Evolutionary conservation across 2,329 filamentous ascomycete species (phyloP).

Genomic region (Fusarium musae): DNA sequence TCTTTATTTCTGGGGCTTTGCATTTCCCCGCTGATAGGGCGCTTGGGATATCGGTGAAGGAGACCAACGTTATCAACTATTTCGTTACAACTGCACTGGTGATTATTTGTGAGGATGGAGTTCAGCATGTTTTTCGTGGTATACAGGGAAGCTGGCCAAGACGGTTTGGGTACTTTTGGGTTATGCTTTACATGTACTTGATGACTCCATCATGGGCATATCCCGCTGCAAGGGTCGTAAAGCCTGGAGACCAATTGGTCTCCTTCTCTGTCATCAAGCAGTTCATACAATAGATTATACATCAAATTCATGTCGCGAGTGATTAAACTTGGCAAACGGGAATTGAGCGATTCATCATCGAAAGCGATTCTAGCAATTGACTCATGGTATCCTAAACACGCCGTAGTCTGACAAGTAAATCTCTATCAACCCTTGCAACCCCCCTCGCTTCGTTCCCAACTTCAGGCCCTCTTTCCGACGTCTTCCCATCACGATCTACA

Average conservation of each 20-base stretch:
- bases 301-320: accelerated
- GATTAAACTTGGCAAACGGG: accelerated
- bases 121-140: constrained; percentile 3
- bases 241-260: constrained; percentile 16
- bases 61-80: constrained; percentile 25
- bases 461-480: constrained; percentile 35
- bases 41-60: constrained; percentile 18
- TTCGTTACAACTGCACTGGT: constrained; percentile 24
- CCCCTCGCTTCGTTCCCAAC: constrained; percentile 39
- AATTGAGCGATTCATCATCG: not conserved
- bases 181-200: constrained; percentile 31
- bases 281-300: not conserved
- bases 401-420: constrained; percentile 32
- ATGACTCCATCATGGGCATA: constrained; percentile 38
- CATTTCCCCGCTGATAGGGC: constrained; percentile 29
- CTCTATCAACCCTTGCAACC: constrained; percentile 39
- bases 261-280: constrained; percentile 11
- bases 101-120: constrained; percentile 31
- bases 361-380: not conserved
- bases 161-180: constrained; percentile 30
- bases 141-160: not conserved
- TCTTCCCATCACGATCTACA: constrained; percentile 14
- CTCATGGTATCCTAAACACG: not conserved
- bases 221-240: constrained; percentile 28
- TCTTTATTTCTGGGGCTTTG: constrained; percentile 31